Evolutionary conservation across 257 asterid genomes (phyloP).

Genomic region (Nicotiana attenuata): DNA sequence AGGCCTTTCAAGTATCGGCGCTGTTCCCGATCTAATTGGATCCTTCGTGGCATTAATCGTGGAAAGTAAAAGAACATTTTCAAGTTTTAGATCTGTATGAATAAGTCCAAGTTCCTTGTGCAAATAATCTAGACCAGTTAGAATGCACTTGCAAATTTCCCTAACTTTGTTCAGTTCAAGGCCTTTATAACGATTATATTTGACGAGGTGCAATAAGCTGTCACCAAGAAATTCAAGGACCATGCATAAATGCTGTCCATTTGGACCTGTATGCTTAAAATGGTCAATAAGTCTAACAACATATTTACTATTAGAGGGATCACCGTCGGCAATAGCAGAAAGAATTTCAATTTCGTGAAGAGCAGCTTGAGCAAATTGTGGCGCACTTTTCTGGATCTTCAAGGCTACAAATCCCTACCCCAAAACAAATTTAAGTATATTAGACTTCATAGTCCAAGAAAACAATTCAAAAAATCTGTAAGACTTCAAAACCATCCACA

Average conservation of each 20-base stretch:
- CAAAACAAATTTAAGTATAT: slow-evolving; percentile 7
- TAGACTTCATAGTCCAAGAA: not conserved
- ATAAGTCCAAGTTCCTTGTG: slow-evolving; percentile 69
- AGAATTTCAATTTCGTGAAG: slow-evolving; percentile 86
- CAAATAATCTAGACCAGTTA: slow-evolving; percentile 87
- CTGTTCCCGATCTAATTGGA: slow-evolving; percentile 65
- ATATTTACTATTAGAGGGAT: slow-evolving; percentile 54
- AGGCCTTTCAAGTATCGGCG: slow-evolving; percentile 80
- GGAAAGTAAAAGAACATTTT: slow-evolving; percentile 75
- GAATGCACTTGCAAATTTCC: slow-evolving; percentile 86
- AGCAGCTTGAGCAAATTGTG: slow-evolving; percentile 95
- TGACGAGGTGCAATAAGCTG: slow-evolving; percentile 72
- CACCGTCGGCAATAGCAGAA: slow-evolving; percentile 75
- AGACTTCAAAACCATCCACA: not conserved
- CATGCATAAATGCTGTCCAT: slow-evolving; percentile 98
- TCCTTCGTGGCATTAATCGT: slow-evolving; percentile 89
- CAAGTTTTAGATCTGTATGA: slow-evolving; percentile 96
- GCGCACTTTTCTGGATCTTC: slow-evolving; percentile 98
- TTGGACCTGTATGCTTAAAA: slow-evolving; percentile 93
- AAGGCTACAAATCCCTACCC: slow-evolving; percentile 76
- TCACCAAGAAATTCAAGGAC: slow-evolving; percentile 97
- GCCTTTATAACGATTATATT: slow-evolving; percentile 76
- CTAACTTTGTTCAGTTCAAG: slow-evolving; percentile 71
- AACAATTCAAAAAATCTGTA: not conserved
- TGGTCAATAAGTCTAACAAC: slow-evolving; percentile 79